phyloP scores from a whole-genome alignment of 345 rosid species.

The Brassica rapa region DNA sequence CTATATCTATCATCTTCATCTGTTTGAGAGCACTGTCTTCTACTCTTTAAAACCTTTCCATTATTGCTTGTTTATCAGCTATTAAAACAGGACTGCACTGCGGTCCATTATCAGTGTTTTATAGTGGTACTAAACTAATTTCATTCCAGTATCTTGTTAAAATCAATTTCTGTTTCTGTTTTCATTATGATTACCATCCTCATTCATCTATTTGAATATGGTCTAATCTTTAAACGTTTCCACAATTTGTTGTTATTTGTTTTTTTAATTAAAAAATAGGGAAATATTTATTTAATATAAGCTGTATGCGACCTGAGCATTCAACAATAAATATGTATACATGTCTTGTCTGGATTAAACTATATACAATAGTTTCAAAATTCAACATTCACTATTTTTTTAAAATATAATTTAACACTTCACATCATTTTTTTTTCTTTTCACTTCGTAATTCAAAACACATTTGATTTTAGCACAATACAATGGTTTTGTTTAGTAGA shows the following conservation, averaged over 20 bases:
- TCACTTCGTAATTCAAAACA: no score
- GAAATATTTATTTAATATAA: background rate
- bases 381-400: no score
- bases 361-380: no score
- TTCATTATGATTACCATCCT: background rate
- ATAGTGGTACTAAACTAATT: background rate
- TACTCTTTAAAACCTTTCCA: background rate
- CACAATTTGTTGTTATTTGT: background rate
- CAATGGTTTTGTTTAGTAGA: no score
- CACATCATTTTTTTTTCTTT: no score
- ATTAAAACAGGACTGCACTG: background rate
- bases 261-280: no score
- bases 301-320: background rate
- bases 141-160: background rate
- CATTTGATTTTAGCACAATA: no score
- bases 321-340: slow-evolving; percentile 9
- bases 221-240: background rate
- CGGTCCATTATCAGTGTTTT: background rate
- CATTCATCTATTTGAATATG: background rate
- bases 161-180: background rate
- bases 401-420: no score
- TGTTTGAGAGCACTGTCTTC: background rate
- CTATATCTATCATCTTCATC: background rate
- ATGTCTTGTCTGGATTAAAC: background rate
- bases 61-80: background rate